Evolutionary conservation across 2,329 filamentous ascomycete genomes (phyloP).

Genomic region (Nemania abortiva): DNA sequence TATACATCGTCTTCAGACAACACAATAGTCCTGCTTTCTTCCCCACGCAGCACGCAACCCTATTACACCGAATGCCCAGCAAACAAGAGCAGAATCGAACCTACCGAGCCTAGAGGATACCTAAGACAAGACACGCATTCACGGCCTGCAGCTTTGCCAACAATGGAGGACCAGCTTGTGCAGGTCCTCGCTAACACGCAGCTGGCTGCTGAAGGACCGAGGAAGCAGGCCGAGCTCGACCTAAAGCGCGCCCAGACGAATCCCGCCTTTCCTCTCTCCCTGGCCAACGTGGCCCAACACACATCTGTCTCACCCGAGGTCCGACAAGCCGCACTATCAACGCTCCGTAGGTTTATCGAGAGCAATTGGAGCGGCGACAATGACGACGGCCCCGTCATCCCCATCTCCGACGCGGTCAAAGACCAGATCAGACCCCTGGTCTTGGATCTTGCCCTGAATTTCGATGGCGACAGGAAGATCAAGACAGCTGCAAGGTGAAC

Average conservation of each 20-base stretch:
- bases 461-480: conserved; percentile 83
- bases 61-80: neutral
- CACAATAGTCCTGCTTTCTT: neutral
- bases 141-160: conserved; percentile 33
- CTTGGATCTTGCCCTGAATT: conserved; percentile 80
- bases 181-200: conserved; percentile 90
- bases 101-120: neutral
- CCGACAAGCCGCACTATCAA: conserved; percentile 84
- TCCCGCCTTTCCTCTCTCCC: conserved; percentile 80
- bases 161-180: conserved; percentile 93
- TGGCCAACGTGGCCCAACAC: conserved; percentile 85
- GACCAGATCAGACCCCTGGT: conserved; percentile 77
- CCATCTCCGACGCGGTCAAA: conserved; percentile 80
- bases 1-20: conserved; percentile 16
- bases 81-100: conserved; percentile 5
- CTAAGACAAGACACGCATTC: conserved; percentile 2
- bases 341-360: conserved; percentile 85
- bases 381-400: conserved; percentile 73
- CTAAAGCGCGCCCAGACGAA: conserved; percentile 77
- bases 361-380: conserved; percentile 84
- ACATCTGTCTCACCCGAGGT: conserved; percentile 77
- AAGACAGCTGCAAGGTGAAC: conserved; percentile 88
- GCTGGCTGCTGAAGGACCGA: conserved; percentile 77
- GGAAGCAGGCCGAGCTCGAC: conserved; percentile 88
- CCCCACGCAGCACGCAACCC: neutral